Conservation (phyloP, 257 asterid species). For the Solanum peruvianum region DNA sequence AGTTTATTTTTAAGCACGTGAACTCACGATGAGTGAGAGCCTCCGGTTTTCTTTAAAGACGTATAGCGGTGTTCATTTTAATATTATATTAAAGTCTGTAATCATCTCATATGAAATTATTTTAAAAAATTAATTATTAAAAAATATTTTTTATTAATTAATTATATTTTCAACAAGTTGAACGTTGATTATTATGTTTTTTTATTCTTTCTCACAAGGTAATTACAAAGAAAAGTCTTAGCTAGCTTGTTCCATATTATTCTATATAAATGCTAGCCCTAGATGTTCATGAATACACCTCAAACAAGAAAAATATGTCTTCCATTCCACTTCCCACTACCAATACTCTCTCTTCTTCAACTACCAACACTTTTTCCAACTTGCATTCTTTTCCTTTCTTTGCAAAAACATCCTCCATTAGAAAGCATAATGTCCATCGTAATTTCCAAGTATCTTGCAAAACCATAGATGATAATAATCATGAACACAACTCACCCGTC, state of each 20-base stretch:
- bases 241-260: not conserved
- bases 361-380: slow-evolving; percentile 5
- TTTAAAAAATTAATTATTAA: no score
- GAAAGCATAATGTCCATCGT: slow-evolving; percentile 2
- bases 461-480: slow-evolving; percentile 13
- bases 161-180: no score
- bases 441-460: slow-evolving; percentile 34
- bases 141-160: no score
- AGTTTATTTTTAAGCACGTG: not conserved
- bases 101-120: no score
- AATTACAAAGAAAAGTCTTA: not conserved
- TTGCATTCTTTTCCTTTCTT: slow-evolving; percentile 1
- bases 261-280: not conserved
- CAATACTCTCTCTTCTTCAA: not conserved
- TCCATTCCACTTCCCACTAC: slow-evolving; percentile 21
- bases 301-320: slow-evolving; percentile 25
- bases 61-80: no score
- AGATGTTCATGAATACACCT: not conserved
- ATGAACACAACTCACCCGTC: not conserved
- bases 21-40: no score
- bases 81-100: no score
- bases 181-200: not conserved
- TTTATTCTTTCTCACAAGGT: not conserved
- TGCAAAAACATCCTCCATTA: slow-evolving; percentile 1
- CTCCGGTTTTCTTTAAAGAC: no score